Base-by-base conservation (phyloP, 2,329 filamentous ascomycete species). In the Aspergillus neoniger region DNA sequence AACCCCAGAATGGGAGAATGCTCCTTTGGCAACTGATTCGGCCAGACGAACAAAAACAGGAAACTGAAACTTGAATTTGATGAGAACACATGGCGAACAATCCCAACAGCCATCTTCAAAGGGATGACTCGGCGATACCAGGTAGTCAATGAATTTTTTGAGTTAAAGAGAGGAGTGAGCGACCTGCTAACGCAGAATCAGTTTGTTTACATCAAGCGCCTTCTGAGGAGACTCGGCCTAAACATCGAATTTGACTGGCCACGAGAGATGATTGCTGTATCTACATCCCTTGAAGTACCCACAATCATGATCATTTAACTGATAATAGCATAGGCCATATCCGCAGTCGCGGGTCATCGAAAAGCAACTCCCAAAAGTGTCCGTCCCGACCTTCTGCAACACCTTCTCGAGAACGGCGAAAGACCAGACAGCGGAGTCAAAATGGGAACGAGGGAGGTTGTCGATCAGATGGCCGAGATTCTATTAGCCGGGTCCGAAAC, bases 181-280 rank as follows among this genome's bases (percentile, higher is more conserved):
- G 6, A 21, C 15, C 19, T 9, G 23, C 7, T 56, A 39, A 56
- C 8, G 3, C 12, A 28, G 17, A 7, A 7, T 28, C 5, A 52
- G 30, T 51, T 39, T 32, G 55, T 58, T 5, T 58, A 58, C 28
- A 9, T 58, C 6, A 58, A 58, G 32, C 55, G 55, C 17, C 39
- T 39, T 17, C 17, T 58, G 9, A 19, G 55, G 15, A 25, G 28
- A 9, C 21, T 41, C 4, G 47, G 55, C 6, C 8, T 58, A 3
- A 36, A 58, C 19, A 6, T 58, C 19, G n/a, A 41, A 14, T 58
- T 58, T 19, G 55, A 58, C 28, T 58, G 55, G 55, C 55, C 55
- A 9, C n/a, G 25, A 9, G 55, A 50, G 25, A 58, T 58, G 55
- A 58, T 44, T 14, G n/a, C 17, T 17, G 55, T 58, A 8, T 28